Evolutionary conservation across 768 basidiomycete species (phyloP), one percentile per base, ranked within the genome.

Genomic region (Cystobasidium ongulense): DNA sequence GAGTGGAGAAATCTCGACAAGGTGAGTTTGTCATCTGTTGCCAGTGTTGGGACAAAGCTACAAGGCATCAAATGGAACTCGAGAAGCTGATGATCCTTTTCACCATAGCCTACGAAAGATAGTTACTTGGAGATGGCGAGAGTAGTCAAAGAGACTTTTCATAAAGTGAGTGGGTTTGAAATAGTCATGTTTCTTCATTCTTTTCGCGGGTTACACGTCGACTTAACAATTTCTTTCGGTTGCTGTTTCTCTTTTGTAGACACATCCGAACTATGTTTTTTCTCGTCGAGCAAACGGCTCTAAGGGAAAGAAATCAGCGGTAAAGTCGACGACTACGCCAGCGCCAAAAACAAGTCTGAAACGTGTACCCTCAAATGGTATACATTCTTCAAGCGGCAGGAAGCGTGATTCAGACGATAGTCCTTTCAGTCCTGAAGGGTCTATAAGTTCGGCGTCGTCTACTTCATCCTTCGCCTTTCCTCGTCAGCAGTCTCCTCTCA

Each of bases 141-240:
- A 11, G 54, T 71, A 11, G 68, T 71, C 53, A 71, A 71, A 29
- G 53, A 59, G 7, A 71, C 21, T 29, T 71, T 71, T 35, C 68
- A 71, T 38, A 29, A 39, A 53, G 43, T 71, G 68, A 3, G 63
- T 39, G 17, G 39, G 17, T 39, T 7, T 17, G 8, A 39, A 17
- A 7, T 39, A 39, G 39, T 7, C 7, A 7, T 39, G 7, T 39
- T 7, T 39, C 39, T 31, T 25, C 43, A 11, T 59, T 31, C 57
- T 59, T n/a, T 59, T 11, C 27, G n/a, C 57, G 11, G 15, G 13
- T 59, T 31, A 59, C 57, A 31, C 29, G 13, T 13, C 27, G 15
- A 31, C 25, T 59, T 59, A 31, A 59, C 15, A 11, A 13, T 13
- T n/a, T 31, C n/a, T 31, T n/a, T 31, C 29, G 57, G 13, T 13